phyloP scores from a whole-genome alignment of 1,284 basidiomycete genomes.

The Cutaneotrichosporon cutaneum region DNA sequence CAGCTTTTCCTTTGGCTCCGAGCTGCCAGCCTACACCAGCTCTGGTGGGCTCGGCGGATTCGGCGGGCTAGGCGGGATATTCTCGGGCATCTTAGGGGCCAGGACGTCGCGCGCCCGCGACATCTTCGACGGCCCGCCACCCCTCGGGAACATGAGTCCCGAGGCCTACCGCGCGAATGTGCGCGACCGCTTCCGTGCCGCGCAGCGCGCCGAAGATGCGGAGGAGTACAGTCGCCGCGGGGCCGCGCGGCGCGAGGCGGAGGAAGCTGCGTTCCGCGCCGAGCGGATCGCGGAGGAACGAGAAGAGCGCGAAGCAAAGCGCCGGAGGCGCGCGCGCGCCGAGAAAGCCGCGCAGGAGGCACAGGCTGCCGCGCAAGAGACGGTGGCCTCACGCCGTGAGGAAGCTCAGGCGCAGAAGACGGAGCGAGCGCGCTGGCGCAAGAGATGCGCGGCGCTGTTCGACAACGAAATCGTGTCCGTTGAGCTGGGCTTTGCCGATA shows the following conservation, averaged over 20 bases:
- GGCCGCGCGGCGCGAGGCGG: not conserved
- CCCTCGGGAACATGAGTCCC: conserved; percentile 32
- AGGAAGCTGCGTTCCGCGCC: not conserved
- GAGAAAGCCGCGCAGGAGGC: not conserved
- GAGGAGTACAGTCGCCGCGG: conserved; percentile 11
- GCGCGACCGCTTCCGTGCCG: conserved; percentile 29
- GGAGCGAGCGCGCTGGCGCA: conserved; percentile 23
- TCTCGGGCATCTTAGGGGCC: conserved; percentile 16
- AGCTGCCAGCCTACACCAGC: not conserved
- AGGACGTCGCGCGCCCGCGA: conserved; percentile 20
- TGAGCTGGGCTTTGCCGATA: conserved; percentile 60
- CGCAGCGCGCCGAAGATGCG: conserved; percentile 25
- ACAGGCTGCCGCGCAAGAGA: not conserved
- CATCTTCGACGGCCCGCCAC: conserved; percentile 17
- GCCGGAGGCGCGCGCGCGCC: conserved; percentile 1
- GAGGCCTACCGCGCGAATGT: conserved; percentile 34
- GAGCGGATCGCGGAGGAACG: conserved; percentile 5
- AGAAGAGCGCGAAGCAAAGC: conserved; percentile 1
- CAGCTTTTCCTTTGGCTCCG: not conserved
- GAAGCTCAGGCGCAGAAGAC: conserved; percentile 12
- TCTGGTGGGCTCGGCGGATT: no score
- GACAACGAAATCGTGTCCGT: conserved; percentile 26
- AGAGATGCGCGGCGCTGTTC: conserved; percentile 26
- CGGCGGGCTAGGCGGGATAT: not conserved
- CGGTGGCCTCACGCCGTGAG: not conserved